Percentiles rank a stretch among this genome's conserved stretches.
These are phyloP conservation scores for Saturnispora gosingensis DNA, from an alignment of 805 yeast genomes.

Conservation along the genomic window DNA sequence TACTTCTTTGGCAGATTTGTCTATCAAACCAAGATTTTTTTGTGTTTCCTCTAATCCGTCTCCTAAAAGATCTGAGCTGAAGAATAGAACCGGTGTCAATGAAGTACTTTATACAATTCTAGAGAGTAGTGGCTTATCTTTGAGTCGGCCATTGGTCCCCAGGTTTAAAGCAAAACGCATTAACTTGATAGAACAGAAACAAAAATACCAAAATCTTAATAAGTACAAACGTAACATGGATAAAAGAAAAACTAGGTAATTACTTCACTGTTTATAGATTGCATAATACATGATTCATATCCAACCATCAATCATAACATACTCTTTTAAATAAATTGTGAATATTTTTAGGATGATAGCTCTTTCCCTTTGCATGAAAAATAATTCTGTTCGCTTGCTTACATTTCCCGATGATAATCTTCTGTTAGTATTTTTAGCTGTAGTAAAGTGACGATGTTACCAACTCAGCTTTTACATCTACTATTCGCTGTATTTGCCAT, in stretches of 20 bases:
- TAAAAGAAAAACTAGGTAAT: neutral
- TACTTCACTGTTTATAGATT: neutral
- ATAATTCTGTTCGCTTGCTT: neutral
- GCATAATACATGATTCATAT: neutral
- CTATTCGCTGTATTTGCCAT: neutral
- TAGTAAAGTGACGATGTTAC: neutral
- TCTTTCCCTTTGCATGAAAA: neutral
- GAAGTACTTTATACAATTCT: constrained; percentile 43
- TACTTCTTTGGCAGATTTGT: constrained; percentile 30
- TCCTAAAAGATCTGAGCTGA: constrained; percentile 17
- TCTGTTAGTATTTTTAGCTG: neutral
- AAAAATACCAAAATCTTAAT: constrained; percentile 12
- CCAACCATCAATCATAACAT: neutral
- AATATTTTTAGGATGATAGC: neutral
- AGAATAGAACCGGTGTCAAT: constrained; percentile 40
- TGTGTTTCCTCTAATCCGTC: constrained; percentile 43
- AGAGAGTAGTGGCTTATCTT: constrained; percentile 40
- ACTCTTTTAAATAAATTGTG: neutral
- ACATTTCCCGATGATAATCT: neutral
- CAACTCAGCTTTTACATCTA: neutral
- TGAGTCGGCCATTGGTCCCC: constrained; percentile 11
- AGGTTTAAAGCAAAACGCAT: constrained; percentile 8
- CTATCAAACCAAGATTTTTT: constrained; percentile 32
- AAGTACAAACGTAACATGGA: constrained; percentile 4
- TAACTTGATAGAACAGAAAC: constrained; percentile 10